Evolutionary conservation across 352 stramenopile species (phyloP), one percentile per base, ranked within the genome.

Genomic region (Elongisporangium anandrum): DNA sequence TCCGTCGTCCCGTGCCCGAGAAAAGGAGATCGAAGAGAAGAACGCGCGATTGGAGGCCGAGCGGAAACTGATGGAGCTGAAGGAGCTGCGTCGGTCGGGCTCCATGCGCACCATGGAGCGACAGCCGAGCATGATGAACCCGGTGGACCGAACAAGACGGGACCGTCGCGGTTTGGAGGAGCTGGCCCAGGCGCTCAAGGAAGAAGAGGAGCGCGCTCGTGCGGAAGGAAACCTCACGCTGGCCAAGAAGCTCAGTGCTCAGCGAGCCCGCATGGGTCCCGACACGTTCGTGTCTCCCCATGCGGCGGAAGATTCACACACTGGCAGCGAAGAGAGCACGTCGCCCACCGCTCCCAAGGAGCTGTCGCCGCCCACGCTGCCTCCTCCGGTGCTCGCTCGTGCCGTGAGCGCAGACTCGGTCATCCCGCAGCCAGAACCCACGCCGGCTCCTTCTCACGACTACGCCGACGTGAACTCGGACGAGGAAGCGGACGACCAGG

Each of bases 401-500:
- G 79, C 70, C n/a, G 59, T 66, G 21, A 85, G 75, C 58, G 66
- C 69, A 10, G 63, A 72, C 55, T 64, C 59, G 45, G 61, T 54
- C n/a, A 54, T 70, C 34, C 65, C 65, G 15, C 60, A 65, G 7
- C 63, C 59, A 4, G 63, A 71, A 22, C 63, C 61, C 13, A 56
- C 56, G 29, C 38, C 54, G 59, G 69, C 66, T 58, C 63, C 63
- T 65, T 63, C 70, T 54, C 90, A 92, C 63, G 81, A 90, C 55
- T 91, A 93, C 54, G 80, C 81, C 23, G 85, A 94, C 54, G 79
- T 90, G 29, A 85, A 91, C 63, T 84, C 72, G 55, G 85, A 94
- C 49, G 82, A 90, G 54, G 85, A 94, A 54, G 85, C 81, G 8
- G 85, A 93, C 29, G 85, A 93, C 45, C 81, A 89, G 5, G 80